Evolutionary conservation across 306 rosid species (phyloP).

Genomic region (Citrullus colocynthis): DNA sequence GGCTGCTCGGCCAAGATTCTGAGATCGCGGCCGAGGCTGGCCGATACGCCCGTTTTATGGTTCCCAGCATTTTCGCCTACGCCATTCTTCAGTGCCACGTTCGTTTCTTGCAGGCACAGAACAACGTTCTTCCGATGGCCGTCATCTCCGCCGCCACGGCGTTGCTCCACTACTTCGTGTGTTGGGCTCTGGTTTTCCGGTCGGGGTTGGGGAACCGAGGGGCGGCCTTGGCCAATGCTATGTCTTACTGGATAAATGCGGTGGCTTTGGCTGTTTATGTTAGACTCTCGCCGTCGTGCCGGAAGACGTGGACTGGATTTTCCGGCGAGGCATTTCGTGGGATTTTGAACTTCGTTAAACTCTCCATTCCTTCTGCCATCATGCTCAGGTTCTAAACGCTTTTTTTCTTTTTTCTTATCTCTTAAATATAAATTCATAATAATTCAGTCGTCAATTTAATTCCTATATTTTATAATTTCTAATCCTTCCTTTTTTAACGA

Average conservation of each 20-base stretch:
- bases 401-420: no score
- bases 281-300: conserved; percentile 23
- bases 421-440: no score
- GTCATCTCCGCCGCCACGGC: conserved; percentile 13
- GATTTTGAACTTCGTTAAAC: conserved; percentile 18
- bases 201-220: conserved; percentile 29
- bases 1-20: conserved; percentile 29
- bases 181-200: conserved; percentile 24
- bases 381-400: conserved; percentile 18
- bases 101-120: conserved; percentile 29
- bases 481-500: no score
- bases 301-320: conserved; percentile 30
- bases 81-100: conserved; percentile 19
- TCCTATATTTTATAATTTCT: no score
- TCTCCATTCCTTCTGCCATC: conserved; percentile 29
- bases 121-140: conserved; percentile 24
- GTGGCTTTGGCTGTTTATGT: conserved; percentile 20
- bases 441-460: no score
- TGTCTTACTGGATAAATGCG: conserved; percentile 28
- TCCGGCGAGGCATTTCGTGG: conserved; percentile 27
- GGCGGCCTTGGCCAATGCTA: conserved; percentile 25
- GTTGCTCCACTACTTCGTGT: conserved; percentile 10
- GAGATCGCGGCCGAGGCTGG: conserved; percentile 31
- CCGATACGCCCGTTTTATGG: conserved; percentile 24
- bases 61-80: conserved; percentile 24